Base-by-base conservation (phyloP, 805 yeast species). In the Alloascoidea hylecoeti region DNA sequence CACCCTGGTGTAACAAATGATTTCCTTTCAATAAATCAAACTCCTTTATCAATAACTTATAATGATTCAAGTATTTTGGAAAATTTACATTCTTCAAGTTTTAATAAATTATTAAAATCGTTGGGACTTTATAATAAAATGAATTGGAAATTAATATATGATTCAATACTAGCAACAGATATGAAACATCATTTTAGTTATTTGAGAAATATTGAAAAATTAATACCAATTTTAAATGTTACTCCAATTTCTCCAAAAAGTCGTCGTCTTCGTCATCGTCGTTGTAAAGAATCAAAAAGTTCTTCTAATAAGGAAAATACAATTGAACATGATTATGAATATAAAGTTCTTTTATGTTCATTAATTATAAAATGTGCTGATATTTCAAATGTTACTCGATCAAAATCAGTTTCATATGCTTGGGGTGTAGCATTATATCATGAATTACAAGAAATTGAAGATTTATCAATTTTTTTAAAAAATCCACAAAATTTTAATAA, bases 1-100 rank as follows among this genome's bases (percentile, higher is more conserved):
- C 98, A 92, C 56, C 97, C 97, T 0, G 98, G 97, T 2, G 74
- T 86, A 14, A 85, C 94, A 12, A 84, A 85, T 55, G 72, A 72
- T 28, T 75, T 85, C 45, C 60, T 89, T 53, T 60, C 64, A 16
- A 63, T 70, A 41, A 53, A 72, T 47, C 53, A 66, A 5, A 68
- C 92, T 0, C 84, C 85, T 6, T 64, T 85, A 16, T 72, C 89
- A 2, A 53, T 57, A 39, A 49, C 72, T 13, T 88, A 72, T 58
- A 63, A 74, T 36, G 75, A 75, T 44, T 60, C 70, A 39, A 78
- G 89, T 4, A 79, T 82, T 2, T 64, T 92, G 47, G 98, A 92
- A 57, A 74, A 75, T 51, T 86, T 73, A 58, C 98, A 92, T 56
- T 66, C 74, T 6, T 66, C 78, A 4, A 68, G 82, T 15, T 82